These are phyloP conservation scores for Stephanodiscus minutulus DNA, from an alignment of 108 stramenopile genomes.

Conservation along the genomic window DNA sequence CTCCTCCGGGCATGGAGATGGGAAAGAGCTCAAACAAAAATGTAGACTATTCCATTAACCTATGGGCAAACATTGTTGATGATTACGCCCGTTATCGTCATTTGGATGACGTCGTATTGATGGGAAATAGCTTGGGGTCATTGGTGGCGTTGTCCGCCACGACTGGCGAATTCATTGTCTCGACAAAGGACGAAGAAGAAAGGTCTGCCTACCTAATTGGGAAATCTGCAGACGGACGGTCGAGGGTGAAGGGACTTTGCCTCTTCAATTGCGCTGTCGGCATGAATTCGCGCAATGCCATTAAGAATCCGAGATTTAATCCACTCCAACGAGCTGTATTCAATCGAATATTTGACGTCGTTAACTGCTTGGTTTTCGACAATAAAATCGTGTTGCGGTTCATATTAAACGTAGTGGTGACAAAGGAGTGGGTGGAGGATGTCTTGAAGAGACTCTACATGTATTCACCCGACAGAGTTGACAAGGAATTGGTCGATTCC, in stretches of 20 bases:
- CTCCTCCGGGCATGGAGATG: slow-evolving; percentile 2
- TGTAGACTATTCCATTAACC: slow-evolving; percentile 61
- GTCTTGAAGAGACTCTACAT: slow-evolving; percentile 48
- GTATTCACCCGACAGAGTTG: slow-evolving; percentile 40
- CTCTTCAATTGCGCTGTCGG: slow-evolving; percentile 72
- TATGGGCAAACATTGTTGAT: slow-evolving; percentile 69
- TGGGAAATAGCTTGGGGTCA: slow-evolving; percentile 69
- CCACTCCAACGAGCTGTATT: slow-evolving; percentile 36
- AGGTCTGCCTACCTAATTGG: slow-evolving; percentile 22
- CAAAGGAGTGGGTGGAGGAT: slow-evolving; percentile 52
- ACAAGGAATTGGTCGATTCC: slow-evolving; percentile 67
- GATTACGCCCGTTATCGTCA: slow-evolving; percentile 51
- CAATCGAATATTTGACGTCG: slow-evolving; percentile 48
- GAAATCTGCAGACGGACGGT: slow-evolving; percentile 8
- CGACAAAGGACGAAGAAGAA: slow-evolving; percentile 1
- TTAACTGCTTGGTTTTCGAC: slow-evolving; percentile 56
- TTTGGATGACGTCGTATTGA: slow-evolving; percentile 51
- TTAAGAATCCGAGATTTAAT: slow-evolving; percentile 48
- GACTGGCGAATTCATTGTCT: slow-evolving; percentile 57
- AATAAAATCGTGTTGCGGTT: slow-evolving; percentile 50
- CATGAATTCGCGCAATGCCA: slow-evolving; percentile 59
- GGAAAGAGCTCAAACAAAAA: slow-evolving; percentile 10
- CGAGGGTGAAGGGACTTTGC: slow-evolving; percentile 52
- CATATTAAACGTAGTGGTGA: slow-evolving; percentile 54
- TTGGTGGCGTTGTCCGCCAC: slow-evolving; percentile 61